Percentiles rank a stretch among this genome's conserved stretches.
Conservation (phyloP, 257 asterid species). For the Rubia yunnanensis region DNA sequence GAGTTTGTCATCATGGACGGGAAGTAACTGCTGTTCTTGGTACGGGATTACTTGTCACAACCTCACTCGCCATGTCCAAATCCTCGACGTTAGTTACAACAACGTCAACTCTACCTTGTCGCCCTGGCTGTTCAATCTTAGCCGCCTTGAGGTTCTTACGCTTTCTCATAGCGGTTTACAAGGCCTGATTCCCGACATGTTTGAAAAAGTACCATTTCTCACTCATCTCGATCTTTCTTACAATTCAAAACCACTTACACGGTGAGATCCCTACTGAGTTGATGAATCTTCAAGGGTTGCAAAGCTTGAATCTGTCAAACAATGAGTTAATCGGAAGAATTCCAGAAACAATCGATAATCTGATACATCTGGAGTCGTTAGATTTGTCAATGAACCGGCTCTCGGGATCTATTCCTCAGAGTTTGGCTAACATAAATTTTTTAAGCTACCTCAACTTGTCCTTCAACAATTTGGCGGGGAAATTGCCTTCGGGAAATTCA, state of each 20-base stretch:
- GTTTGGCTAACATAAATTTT: constrained; percentile 16
- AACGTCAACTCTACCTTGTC: constrained; percentile 3
- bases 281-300: not conserved
- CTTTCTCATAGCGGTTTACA: not conserved
- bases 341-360: constrained; percentile 15
- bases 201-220: not conserved
- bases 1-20: not conserved
- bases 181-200: not conserved
- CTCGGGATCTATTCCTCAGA: constrained; percentile 21
- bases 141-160: not conserved
- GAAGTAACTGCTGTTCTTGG: not conserved
- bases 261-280: constrained; percentile 13
- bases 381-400: constrained; percentile 21
- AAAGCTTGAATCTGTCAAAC: constrained; percentile 15
- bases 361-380: constrained; percentile 23
- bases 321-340: constrained; percentile 20
- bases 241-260: constrained; percentile 1
- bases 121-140: constrained; percentile 12
- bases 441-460: constrained; percentile 28
- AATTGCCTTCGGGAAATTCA: constrained; percentile 23
- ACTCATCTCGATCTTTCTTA: not conserved
- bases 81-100: constrained; percentile 5
- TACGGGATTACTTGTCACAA: constrained; percentile 7
- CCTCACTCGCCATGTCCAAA: constrained; percentile 8
- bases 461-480: constrained; percentile 20